Evolutionary conservation across 2,329 filamentous ascomycete genomes (phyloP).

Genomic region (Byssoonygena ceratinophila): DNA sequence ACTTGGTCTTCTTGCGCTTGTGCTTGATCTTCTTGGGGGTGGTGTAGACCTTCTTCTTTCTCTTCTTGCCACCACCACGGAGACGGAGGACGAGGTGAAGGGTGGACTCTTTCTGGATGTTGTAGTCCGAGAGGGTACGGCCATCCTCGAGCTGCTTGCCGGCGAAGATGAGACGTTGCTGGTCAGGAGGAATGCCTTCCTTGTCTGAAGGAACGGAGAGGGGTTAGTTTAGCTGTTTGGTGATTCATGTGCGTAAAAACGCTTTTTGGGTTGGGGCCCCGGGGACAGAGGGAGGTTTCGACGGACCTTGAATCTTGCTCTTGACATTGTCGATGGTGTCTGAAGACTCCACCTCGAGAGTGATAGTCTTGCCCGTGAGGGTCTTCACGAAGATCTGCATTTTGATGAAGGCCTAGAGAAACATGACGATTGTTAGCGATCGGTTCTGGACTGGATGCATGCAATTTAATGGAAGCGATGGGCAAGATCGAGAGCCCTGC

Average conservation of each 20-base stretch:
- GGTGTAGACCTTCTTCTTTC: conserved; percentile 99
- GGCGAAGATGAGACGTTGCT: conserved; percentile 99
- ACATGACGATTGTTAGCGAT: not conserved
- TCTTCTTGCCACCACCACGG: conserved; percentile 98
- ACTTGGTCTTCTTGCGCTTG: conserved; percentile 99
- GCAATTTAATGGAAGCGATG: not conserved
- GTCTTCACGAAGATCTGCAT: conserved; percentile 51
- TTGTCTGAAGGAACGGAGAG: too few relatives aligned
- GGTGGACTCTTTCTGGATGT: conserved; percentile 99
- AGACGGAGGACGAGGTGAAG: conserved; percentile 97
- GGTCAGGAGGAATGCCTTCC: conserved; percentile 98
- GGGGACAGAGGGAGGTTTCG: too few relatives aligned
- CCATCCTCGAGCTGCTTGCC: conserved; percentile 99
- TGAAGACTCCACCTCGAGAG: conserved; percentile 99
- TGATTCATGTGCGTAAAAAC: too few relatives aligned
- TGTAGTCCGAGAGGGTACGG: conserved; percentile 98
- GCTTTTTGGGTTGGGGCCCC: too few relatives aligned
- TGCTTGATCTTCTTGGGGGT: conserved; percentile 99
- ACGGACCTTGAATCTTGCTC: conserved; percentile 73
- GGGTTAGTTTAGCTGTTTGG: too few relatives aligned
- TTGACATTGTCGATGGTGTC: conserved; percentile 99
- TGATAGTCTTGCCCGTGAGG: conserved; percentile 99
- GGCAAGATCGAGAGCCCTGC: not conserved
- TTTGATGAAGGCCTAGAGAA: conserved; percentile 35
- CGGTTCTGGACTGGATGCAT: not conserved